Evolutionary conservation across 2,329 filamentous ascomycete species (phyloP).

Genomic region (Nakataea oryzae): DNA sequence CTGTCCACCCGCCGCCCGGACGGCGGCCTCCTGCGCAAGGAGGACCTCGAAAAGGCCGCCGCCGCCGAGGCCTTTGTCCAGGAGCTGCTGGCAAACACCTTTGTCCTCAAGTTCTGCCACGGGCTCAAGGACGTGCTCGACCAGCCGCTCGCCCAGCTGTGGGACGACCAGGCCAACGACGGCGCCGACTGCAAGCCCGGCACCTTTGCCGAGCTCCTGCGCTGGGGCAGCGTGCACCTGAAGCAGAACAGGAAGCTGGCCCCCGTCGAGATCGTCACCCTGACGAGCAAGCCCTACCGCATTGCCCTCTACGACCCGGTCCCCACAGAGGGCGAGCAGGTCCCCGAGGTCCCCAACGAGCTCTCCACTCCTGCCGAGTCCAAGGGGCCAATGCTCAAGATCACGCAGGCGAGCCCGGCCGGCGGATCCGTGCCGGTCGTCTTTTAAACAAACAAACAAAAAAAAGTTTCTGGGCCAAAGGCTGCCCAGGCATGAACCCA

Average conservation of each 20-base stretch:
- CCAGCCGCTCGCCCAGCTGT: conserved; percentile 2
- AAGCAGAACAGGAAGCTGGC: background rate
- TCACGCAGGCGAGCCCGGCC: conserved; percentile 87
- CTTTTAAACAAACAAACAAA: no score
- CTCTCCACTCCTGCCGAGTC: no score
- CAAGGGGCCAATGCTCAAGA: conserved; percentile 83
- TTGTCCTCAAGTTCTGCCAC: conserved; percentile 5
- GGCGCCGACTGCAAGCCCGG: conserved; percentile 1
- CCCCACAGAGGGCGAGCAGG: conserved; percentile 69
- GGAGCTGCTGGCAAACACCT: conserved; percentile 3
- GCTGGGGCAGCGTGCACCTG: background rate
- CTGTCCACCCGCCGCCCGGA: conserved; percentile 2
- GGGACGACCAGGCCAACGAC: conserved; percentile 1
- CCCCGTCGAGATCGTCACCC: background rate
- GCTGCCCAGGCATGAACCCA: no score
- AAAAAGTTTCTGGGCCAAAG: no score
- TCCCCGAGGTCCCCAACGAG: conserved; percentile 64
- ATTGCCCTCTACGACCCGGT: conserved; percentile 76
- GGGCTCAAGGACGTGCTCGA: background rate
- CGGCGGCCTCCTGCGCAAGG: background rate
- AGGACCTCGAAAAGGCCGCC: background rate
- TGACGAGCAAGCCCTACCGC: background rate
- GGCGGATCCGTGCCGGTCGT: conserved; percentile 55
- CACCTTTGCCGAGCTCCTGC: conserved; percentile 4
- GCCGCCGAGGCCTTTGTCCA: conserved; percentile 4